Percentiles rank a stretch among this genome's conserved stretches.
Conservation (phyloP, 1,284 basidiomycete species). For the Marasmius tenuissimus region DNA sequence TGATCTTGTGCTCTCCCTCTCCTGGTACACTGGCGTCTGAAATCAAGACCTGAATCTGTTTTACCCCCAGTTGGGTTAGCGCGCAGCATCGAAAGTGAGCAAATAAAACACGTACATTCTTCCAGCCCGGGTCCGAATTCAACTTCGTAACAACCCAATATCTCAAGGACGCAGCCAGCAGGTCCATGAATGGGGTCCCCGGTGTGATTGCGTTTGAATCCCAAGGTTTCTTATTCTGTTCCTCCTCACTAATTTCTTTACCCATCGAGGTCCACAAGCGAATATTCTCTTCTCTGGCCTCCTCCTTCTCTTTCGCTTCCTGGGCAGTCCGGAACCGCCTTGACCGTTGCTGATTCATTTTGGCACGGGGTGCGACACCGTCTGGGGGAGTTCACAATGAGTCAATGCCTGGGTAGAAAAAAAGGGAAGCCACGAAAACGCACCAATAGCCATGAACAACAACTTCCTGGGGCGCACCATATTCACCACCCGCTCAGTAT, state of each 20-base stretch:
- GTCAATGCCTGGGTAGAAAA: background rate
- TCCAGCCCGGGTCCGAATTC: slow-evolving; percentile 96
- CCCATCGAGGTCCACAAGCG: slow-evolving; percentile 90
- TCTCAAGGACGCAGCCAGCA: slow-evolving; percentile 84
- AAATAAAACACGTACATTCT: slow-evolving; percentile 56
- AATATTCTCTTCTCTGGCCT: slow-evolving; percentile 80
- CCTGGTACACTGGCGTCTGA: slow-evolving; percentile 97
- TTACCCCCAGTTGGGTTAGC: slow-evolving; percentile 7
- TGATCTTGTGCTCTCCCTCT: slow-evolving; percentile 99
- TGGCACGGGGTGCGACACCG: slow-evolving; percentile 96
- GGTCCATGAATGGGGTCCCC: slow-evolving; percentile 97
- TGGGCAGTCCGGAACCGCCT: slow-evolving; percentile 94
- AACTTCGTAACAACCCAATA: slow-evolving; percentile 98
- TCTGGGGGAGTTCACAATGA: slow-evolving; percentile 46
- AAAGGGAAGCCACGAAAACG: slow-evolving; percentile 4
- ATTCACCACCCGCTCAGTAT: slow-evolving; percentile 96
- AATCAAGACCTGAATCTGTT: slow-evolving; percentile 90
- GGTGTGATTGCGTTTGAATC: slow-evolving; percentile 99
- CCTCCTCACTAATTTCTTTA: slow-evolving; percentile 83
- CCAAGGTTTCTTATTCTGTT: slow-evolving; percentile 87
- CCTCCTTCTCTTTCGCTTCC: slow-evolving; percentile 93
- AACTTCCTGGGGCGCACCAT: slow-evolving; percentile 96
- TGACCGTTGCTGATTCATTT: slow-evolving; percentile 99
- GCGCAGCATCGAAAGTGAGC: background rate
- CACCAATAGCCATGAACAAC: slow-evolving; percentile 97